Base-by-base conservation (phyloP, 306 rosid species). In the Albizia julibrissin region DNA sequence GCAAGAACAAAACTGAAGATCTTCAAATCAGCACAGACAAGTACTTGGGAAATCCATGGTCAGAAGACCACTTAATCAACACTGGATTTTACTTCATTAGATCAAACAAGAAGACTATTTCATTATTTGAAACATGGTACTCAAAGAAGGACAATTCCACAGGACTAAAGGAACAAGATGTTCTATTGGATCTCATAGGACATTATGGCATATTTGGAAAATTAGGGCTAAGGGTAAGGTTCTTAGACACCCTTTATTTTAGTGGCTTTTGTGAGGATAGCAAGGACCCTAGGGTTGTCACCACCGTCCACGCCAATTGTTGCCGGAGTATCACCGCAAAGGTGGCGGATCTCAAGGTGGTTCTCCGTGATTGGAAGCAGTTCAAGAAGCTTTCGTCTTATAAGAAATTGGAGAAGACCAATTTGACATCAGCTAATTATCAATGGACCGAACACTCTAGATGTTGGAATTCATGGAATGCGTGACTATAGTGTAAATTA, bases 221-320 rank as follows among this genome's bases (percentile, higher is more conserved):
- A 16, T 73, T 94, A 19, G 87, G 91, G 1, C 90, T 94, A 34
- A 88, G 69, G 74, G 92, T 93, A 8, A 88, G 93, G 87, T 94
- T 93, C 27, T 75, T 94, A 69, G 86, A 91, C 54, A 94, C 97
- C 27, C 83, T 87, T 21, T 86, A 90, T 82, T 94, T 94, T 58
- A 94, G 97, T 69, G 97, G 97, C 2, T 94, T 93, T 86, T 94
- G 98, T 73, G 83, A 91, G 72, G 89, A 89, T 24, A 94, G 95
- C 26, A 89, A 64, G 18, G 94, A 93, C 78, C 77, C 89, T 42
- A 58, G 80, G 75, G 85, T 5, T 9, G 97, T 91, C 16, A 44
- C 79, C 29, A 94, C 90, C 0, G 86, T 94, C 52, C 98, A 94
- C 37, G 94, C 95, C 66, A 93, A 93, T 10, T 94, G 98, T n/a